phyloP scores from a whole-genome alignment of 2,329 filamentous ascomycete species.

The Chaetomium sp. region DNA sequence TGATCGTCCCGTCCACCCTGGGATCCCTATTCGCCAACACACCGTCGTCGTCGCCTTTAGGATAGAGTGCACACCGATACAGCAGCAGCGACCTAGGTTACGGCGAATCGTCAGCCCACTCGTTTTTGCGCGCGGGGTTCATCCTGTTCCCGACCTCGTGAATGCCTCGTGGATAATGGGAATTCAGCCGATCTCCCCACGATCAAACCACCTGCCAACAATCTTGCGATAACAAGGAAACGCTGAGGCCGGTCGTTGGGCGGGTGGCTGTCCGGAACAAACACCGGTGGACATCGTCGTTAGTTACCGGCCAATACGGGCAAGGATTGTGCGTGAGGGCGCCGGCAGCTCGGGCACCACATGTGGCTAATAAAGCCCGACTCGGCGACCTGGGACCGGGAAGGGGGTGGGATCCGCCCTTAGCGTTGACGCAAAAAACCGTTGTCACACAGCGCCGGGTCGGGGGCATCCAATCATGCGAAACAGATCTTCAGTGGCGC shows the following conservation, averaged over 20 bases:
- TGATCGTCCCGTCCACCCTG: conserved; percentile 19
- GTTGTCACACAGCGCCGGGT: conserved; percentile 37
- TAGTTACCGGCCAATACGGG: conserved; percentile 2
- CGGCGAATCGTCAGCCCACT: conserved; percentile 30
- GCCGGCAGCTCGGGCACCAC: conserved; percentile 56
- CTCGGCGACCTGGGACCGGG: conserved; percentile 35
- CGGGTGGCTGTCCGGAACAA: neutral
- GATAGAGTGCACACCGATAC: neutral
- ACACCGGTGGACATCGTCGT: neutral
- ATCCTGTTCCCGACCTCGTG: neutral
- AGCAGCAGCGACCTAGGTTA: neutral
- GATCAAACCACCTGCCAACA: neutral
- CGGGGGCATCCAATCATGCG: conserved; percentile 33
- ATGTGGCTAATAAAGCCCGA: conserved; percentile 38
- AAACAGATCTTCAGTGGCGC: conserved; percentile 36
- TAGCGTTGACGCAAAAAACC: conserved; percentile 38
- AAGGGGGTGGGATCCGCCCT: conserved; percentile 36
- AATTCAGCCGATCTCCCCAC: neutral
- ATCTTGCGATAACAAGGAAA: neutral
- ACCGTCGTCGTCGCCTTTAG: conserved; percentile 6
- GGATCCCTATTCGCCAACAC: conserved; percentile 20
- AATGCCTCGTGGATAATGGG: neutral
- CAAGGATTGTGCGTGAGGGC: conserved; percentile 10
- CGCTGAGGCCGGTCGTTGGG: neutral
- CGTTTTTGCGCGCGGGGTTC: conserved; percentile 20